Base-by-base conservation (phyloP, 1,284 basidiomycete species). In the Sporisorium sorghi region DNA sequence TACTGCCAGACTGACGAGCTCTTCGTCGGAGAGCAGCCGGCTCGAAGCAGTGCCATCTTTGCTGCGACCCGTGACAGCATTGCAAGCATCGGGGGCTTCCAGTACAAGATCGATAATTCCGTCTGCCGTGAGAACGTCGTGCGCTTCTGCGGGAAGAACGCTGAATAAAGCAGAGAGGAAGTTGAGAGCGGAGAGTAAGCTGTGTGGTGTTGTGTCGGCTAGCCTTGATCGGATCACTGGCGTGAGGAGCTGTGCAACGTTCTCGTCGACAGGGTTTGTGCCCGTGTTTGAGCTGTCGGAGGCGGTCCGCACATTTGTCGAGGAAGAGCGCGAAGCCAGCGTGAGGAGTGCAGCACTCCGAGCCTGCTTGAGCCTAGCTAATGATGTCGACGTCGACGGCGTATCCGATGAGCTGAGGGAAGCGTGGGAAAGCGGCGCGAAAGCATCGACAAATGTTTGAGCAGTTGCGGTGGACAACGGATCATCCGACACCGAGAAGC, bases 401-500 rank as follows among this genome's bases (percentile, higher is more conserved):
- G 10, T 26, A 24, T 42, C 58, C 28, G 46, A 50, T 28, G 46
- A 21, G 21, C 5, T 8, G 2, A 2, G 14, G 8, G 7, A 40
- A 26, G 62, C 28, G 42, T 65, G 46, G 21, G 50, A 61, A 40
- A 71, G 54, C 5, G 68, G 68, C 17, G 42, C 54, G 26, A 73
- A 73, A 17, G 65, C 65, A 58, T 65, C 65, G 42, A 73, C 47
- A 30, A 68, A 69, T 9, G 56, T 54, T 4, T 73, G 43, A 24
- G 61, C 71, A n/a, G 58, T 68, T 14, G 65, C 49, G n/a, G 71
- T 73, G 5, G 65, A 68, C 10, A 73, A 42, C 43, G 71, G 71
- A 28, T 73, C 71, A 28, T 57, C 61, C 43, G 61, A 68, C n/a
- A 73, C 28, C 12, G 71, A 60, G 33, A 69, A 65, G 35, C 46